Evolutionary conservation across 148 eudicot species (phyloP).

Genomic region (Tetragonia tetragonoides): DNA sequence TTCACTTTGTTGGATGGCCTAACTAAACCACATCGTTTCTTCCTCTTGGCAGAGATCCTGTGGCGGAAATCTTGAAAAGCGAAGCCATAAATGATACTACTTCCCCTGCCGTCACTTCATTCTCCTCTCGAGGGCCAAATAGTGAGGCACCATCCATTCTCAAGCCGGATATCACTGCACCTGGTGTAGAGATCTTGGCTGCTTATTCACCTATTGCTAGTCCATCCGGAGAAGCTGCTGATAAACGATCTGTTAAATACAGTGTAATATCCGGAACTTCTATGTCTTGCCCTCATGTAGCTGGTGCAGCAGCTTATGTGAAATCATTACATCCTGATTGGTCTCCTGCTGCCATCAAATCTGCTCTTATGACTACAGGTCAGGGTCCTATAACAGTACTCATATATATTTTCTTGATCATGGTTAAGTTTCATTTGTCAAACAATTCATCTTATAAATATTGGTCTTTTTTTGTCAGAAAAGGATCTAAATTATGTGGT

Average conservation of each 20-base stretch:
- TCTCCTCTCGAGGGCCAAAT: slow-evolving; percentile 47
- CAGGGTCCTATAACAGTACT: not conserved
- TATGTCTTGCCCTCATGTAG: slow-evolving; percentile 68
- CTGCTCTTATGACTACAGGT: slow-evolving; percentile 82
- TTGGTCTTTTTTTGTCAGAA: not conserved
- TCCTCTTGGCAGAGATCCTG: slow-evolving; percentile 16
- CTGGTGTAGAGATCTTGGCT: slow-evolving; percentile 63
- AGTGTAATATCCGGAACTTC: slow-evolving; percentile 57
- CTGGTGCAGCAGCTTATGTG: slow-evolving; percentile 58
- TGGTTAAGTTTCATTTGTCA: not conserved
- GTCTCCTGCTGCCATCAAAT: slow-evolving; percentile 67
- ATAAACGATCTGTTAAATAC: slow-evolving; percentile 35
- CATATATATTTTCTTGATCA: slow-evolving; percentile 30
- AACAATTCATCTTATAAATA: not conserved
- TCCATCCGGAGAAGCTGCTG: not conserved
- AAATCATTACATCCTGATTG: slow-evolving; percentile 61
- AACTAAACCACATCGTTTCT: no score
- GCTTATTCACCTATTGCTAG: slow-evolving; percentile 41
- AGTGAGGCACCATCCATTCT: slow-evolving; percentile 17
- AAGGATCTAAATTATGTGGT: not conserved
- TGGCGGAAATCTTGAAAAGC: slow-evolving; percentile 32
- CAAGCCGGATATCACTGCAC: slow-evolving; percentile 76
- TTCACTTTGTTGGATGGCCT: no score
- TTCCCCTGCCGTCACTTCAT: slow-evolving; percentile 33
- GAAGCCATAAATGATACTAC: slow-evolving; percentile 26